Evolutionary conservation across 768 basidiomycete genomes (phyloP).

Genomic region (Gelatoporia subvermispora): DNA sequence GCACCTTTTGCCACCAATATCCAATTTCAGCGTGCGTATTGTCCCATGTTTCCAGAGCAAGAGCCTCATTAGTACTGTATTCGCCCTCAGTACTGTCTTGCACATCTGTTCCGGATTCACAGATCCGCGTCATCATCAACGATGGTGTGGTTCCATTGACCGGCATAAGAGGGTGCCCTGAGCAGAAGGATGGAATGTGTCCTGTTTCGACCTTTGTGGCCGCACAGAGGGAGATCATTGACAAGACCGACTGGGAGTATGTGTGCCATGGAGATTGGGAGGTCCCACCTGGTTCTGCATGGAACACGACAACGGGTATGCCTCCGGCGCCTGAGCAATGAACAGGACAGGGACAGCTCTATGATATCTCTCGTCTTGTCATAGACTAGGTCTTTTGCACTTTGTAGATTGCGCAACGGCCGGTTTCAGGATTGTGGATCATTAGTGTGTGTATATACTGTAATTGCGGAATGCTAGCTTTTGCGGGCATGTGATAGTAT

Average conservation of each 20-base stretch:
- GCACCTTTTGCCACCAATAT: constrained; percentile 88
- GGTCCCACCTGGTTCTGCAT: constrained; percentile 57
- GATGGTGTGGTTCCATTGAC: constrained; percentile 82
- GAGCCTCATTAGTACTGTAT: neutral
- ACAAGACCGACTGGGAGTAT: constrained; percentile 64
- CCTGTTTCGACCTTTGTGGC: constrained; percentile 65
- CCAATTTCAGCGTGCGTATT: constrained; percentile 73
- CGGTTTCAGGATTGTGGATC: too few relatives aligned
- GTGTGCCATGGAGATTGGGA: constrained; percentile 77
- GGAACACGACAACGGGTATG: constrained; percentile 69
- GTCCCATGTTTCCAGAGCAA: neutral
- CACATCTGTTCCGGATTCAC: constrained; percentile 30
- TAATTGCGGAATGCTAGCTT: too few relatives aligned
- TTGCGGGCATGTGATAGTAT: too few relatives aligned
- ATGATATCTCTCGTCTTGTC: too few relatives aligned
- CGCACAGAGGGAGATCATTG: constrained; percentile 63
- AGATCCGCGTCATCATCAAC: constrained; percentile 84
- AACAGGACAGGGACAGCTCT: too few relatives aligned
- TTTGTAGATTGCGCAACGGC: too few relatives aligned
- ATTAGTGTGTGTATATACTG: too few relatives aligned
- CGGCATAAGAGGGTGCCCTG: constrained; percentile 67
- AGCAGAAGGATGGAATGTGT: constrained; percentile 75
- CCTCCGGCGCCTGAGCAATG: constrained; percentile 1
- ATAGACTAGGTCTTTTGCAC: too few relatives aligned
- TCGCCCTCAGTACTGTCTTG: constrained; percentile 24